A percentile compares a stretch with the other conserved stretches of the same genome.
Evolutionary conservation across 176 grass and related monocot species (phyloP).

Genomic region (bread wheat (Triticum aestivum)): IWGSC_CS_RefSeq_v2.1 NC_057800.1:579794409-579794908

Average conservation of each 20-base stretch:
- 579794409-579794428: slow-evolving; percentile 24
- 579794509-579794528: neutral
- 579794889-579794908: slow-evolving; percentile 1
- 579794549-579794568: too few species aligned
- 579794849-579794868: neutral
- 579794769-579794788: too few species aligned
- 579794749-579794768: too few species aligned
- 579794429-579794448: neutral
- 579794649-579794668: neutral
- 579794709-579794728: too few species aligned
- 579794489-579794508: neutral
- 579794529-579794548: neutral
- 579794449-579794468: neutral
- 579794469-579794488: neutral
- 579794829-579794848: slow-evolving; percentile 1
- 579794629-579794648: neutral
- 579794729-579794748: too few species aligned
- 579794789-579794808: neutral
- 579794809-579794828: neutral
- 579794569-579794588: neutral
- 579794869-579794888: neutral
- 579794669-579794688: too few species aligned
- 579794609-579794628: neutral
- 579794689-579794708: too few species aligned
- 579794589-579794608: neutral